A percentile compares a stretch with the other conserved stretches of the same genome.
Evolutionary conservation across 306 rosid genomes (phyloP).

Genomic region (Cicer chorassanicum): DNA sequence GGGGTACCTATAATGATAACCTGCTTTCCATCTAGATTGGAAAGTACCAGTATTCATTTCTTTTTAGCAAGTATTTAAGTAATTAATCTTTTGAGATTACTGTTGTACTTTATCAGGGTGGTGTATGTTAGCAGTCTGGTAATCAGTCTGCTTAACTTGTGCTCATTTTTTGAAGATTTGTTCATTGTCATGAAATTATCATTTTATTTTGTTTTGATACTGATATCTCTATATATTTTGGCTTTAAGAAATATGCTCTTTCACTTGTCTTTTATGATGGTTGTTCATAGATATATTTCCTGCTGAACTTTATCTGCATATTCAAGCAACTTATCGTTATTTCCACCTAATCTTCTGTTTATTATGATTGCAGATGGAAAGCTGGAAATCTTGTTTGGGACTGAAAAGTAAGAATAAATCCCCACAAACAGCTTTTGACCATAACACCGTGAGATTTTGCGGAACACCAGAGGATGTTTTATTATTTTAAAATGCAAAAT

Average conservation of each 20-base stretch:
- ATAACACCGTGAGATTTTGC: slow-evolving; percentile 2
- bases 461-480: slow-evolving; percentile 15
- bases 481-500: slow-evolving; percentile 28
- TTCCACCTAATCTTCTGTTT: slow-evolving; percentile 40
- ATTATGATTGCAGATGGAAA: slow-evolving; percentile 57
- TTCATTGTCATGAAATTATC: slow-evolving; percentile 19
- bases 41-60: slow-evolving; percentile 32
- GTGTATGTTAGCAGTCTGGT: slow-evolving; percentile 21
- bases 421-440: slow-evolving; percentile 3
- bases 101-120: background rate
- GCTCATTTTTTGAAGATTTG: slow-evolving; percentile 21
- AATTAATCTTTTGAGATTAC: slow-evolving; percentile 28
- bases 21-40: slow-evolving; percentile 24
- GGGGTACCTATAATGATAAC: background rate
- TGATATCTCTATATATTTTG: slow-evolving; percentile 23
- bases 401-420: slow-evolving; percentile 11
- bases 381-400: slow-evolving; percentile 36
- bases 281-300: slow-evolving; percentile 17
- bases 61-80: slow-evolving; percentile 16
- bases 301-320: slow-evolving; percentile 18
- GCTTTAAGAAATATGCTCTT: slow-evolving; percentile 28
- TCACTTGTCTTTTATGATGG: slow-evolving; percentile 23
- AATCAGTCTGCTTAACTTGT: background rate
- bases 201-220: slow-evolving; percentile 38
- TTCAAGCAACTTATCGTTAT: slow-evolving; percentile 35